Conservation (phyloP, 441 rosid species). For the Gossypium davidsonii region DNA sequence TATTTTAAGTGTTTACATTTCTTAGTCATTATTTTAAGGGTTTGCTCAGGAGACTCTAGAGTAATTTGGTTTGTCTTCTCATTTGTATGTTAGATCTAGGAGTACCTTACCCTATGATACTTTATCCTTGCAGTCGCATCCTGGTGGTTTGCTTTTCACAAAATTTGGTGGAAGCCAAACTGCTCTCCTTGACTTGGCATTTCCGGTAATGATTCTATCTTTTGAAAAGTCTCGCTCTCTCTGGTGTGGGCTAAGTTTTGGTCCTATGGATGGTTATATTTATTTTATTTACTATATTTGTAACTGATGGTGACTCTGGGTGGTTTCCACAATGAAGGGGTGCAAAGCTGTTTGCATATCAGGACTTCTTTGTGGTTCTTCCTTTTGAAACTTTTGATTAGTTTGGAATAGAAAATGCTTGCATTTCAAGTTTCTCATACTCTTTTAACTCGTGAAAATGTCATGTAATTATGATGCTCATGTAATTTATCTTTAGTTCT, state of each 20-base stretch:
- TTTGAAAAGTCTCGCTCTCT: neutral
- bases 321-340: neutral
- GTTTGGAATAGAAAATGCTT: neutral
- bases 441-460: neutral
- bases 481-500: neutral
- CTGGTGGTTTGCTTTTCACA: constrained; percentile 75
- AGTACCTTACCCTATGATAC: constrained; percentile 2
- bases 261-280: neutral
- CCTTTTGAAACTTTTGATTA: constrained; percentile 1
- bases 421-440: neutral
- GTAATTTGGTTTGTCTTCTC: constrained; percentile 3
- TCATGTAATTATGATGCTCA: neutral
- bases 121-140: constrained; percentile 65
- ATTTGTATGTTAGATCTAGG: neutral
- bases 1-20: neutral
- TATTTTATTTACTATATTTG: neutral
- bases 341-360: neutral
- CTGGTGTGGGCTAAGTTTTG: neutral
- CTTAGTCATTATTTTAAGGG: neutral
- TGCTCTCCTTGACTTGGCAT: constrained; percentile 80
- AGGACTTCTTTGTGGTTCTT: neutral
- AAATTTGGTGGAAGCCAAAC: constrained; percentile 79
- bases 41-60: constrained; percentile 12
- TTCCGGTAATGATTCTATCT: constrained; percentile 48
- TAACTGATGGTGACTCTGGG: neutral